Conservation (phyloP, 805 yeast species). For the Saccharomycopsis sp. region DNA sequence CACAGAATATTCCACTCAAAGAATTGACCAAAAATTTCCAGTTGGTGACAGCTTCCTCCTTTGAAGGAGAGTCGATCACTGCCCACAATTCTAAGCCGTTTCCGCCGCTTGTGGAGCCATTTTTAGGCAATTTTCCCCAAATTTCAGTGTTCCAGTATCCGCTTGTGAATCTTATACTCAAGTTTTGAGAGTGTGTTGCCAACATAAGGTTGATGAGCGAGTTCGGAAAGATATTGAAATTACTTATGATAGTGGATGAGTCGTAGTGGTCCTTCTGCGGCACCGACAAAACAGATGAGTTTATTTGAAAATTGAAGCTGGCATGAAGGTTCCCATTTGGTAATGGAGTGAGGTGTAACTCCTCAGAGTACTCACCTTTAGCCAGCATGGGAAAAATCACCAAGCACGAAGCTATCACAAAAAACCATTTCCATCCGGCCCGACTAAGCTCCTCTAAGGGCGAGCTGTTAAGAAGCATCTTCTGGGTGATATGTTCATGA, state of each 20-base stretch:
- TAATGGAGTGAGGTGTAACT: slow-evolving; percentile 15
- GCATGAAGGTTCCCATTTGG: slow-evolving; percentile 20
- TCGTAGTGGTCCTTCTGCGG: slow-evolving; percentile 3
- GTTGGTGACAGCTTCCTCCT: slow-evolving; percentile 46
- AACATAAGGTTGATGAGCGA: slow-evolving; percentile 71
- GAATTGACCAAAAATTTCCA: slow-evolving; percentile 74
- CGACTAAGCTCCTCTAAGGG: not conserved
- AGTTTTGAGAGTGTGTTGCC: slow-evolving; percentile 58
- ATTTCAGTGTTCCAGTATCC: slow-evolving; percentile 91
- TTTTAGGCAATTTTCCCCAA: slow-evolving; percentile 77
- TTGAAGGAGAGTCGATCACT: slow-evolving; percentile 54
- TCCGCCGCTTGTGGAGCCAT: slow-evolving; percentile 78
- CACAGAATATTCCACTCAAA: slow-evolving; percentile 89
- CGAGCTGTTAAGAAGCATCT: not conserved
- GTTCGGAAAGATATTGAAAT: slow-evolving; percentile 71
- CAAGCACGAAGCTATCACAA: not conserved
- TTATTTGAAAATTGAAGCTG: slow-evolving; percentile 15
- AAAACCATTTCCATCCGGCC: not conserved
- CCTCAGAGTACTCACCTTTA: slow-evolving; percentile 10
- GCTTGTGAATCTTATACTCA: slow-evolving; percentile 82
- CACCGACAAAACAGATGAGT: slow-evolving; percentile 8
- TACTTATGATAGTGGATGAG: slow-evolving; percentile 17
- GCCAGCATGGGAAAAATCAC: not conserved
- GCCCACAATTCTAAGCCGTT: slow-evolving; percentile 96
- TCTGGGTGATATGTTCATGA: not conserved